Conservation (phyloP, 2,329 filamentous ascomycete genomes). For the Colletotrichum higginsianum region DNA sequence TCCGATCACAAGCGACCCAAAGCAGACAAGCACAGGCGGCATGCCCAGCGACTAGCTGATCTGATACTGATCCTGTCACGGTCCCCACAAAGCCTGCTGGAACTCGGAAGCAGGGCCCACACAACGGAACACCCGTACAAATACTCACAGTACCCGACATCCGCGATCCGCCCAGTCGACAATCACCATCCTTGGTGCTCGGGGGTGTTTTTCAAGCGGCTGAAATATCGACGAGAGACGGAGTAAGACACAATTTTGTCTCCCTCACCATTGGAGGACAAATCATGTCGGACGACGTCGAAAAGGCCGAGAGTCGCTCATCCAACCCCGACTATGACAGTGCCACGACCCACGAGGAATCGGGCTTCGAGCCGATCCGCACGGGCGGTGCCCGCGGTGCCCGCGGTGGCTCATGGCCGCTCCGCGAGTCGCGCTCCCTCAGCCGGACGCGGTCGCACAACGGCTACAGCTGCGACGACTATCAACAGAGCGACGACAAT, state of each 20-base stretch:
- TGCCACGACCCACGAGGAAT: constrained; percentile 26
- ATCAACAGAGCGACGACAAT: constrained; percentile 39
- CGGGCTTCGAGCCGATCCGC: constrained; percentile 48
- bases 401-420: constrained; percentile 21
- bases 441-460: constrained; percentile 58
- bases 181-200: neutral
- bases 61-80: constrained; percentile 12
- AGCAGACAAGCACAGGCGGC: constrained; percentile 2
- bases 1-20: constrained; percentile 10
- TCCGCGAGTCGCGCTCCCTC: constrained; percentile 45
- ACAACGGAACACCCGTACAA: constrained; percentile 16
- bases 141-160: constrained; percentile 37
- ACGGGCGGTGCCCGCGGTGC: constrained; percentile 38
- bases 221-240: neutral
- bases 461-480: constrained; percentile 59
- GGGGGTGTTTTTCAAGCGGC: neutral
- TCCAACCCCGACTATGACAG: constrained; percentile 27
- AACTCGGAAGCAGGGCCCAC: constrained; percentile 37
- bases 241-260: neutral
- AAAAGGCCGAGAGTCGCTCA: constrained; percentile 39
- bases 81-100: constrained; percentile 28
- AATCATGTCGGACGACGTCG: constrained; percentile 27
- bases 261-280: no score
- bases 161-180: constrained; percentile 3
- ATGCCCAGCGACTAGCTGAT: neutral